Evolutionary conservation across 2,329 filamentous ascomycete species (phyloP), one percentile per base, ranked within the genome.

Genomic region (Fusarium longipes): DNA sequence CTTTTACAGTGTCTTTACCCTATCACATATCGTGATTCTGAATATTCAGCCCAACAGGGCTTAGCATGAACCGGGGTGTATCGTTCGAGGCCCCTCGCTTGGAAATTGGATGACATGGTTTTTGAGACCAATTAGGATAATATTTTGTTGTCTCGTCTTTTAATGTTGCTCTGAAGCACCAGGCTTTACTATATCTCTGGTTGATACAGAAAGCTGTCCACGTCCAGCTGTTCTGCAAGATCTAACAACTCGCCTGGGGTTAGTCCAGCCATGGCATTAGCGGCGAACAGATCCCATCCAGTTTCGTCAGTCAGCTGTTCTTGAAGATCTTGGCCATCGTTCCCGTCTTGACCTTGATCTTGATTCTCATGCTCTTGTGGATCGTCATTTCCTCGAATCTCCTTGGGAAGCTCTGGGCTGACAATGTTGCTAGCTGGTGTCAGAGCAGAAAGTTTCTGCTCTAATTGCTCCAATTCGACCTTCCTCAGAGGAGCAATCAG

Each of bases 401-500:
- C 44, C 0, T 4, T 3, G 0, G 20, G 40, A 7, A 55, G 14
- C 3, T 57, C 57, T 5, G 65, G 57, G 0, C 66, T 58, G 1
- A 17, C 30, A 1, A 53, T 29, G 2, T 62, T 67, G 12, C 57
- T 60, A 2, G 66, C 39, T 14, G 78, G 77, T 2, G 76, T 80
- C 5, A 79, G 61, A 5, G 75, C 77, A 24, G 75, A 75, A 40
- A 79, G 58, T 22, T 77, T 78, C 6, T 77, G 75, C 36, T 80
- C 78, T 5, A 80, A 63, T 38, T 79, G 78, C n/a, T 70, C 71
- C 1, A 81, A 71, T 17, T 81, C 79, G 2, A 76, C 72, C 33
- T 76, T 78, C 4, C 79, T 71, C 0, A 81, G 55, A 1, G 77
- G 78, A 5, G 79, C 78, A 1, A 78, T 76, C 1, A 79, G 52